Base-by-base conservation (phyloP, 768 basidiomycete species). In the Tulasnella sp. region DNA sequence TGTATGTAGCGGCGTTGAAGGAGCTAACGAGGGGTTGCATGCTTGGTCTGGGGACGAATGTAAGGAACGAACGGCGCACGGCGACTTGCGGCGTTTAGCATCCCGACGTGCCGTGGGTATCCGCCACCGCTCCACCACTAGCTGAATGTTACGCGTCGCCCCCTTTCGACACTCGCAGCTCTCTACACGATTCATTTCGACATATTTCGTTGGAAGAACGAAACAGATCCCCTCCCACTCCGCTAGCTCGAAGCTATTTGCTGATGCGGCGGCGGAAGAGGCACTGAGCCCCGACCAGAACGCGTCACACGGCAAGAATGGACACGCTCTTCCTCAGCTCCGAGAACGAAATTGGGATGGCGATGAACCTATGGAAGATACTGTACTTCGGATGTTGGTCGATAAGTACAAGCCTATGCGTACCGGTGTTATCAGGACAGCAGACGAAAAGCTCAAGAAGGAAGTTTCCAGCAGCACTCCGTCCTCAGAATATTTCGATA, bases 341-440 rank as follows among this genome's bases (percentile, higher is more conserved):
- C 73, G 77, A 62, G 71, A 82, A 32, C 72, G 77, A 57, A 82
- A 87, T 65, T 89, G 86, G 88, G 77, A 77, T 1, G 86, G 86
- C 0, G 84, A 90, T 9, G 88, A 90, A 67, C 72, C 75, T 6
- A 72, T 78, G 1, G 71, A 79, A 52, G 81, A 86, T 69, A 76
- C 81, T 0, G 81, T 91, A 0, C 72, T 88, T 15, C 77, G 87
- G 19, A 91, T 93, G 86, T 75, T 91, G 4, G 75, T 89, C 32
- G 88, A 91, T 72, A 84, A 86, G 66, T 82, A 90, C 72, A 89
- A 85, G 68, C 86, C 88, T 1, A 68, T 89, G 32, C 75, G 85
- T n/a, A 75, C 72, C 7, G 81, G 79, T 7, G 66, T 70, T 9
- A 75, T 84, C 40, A 68, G 72, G 59, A 73, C 76, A 1, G 83